These are phyloP conservation scores for Cladophialophora chaetospira DNA, from an alignment of 2,329 filamentous ascomycete species.

Conservation along the genomic window DNA sequence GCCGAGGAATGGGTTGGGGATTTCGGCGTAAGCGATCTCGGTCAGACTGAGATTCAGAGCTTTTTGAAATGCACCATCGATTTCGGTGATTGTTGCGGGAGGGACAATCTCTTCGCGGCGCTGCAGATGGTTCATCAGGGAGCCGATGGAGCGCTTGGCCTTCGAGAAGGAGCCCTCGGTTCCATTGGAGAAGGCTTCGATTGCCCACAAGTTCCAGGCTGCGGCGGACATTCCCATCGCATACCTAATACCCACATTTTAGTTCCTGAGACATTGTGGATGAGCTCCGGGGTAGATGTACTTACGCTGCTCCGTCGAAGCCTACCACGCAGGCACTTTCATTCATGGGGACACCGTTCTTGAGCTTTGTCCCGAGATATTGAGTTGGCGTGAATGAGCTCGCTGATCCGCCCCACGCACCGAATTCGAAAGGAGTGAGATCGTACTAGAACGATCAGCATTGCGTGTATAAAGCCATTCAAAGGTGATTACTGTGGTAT, in stretches of 20 bases:
- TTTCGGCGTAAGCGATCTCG: not conserved
- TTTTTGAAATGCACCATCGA: not conserved
- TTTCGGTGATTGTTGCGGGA: not conserved
- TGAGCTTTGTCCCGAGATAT: not conserved
- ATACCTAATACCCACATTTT: not conserved
- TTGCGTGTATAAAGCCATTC: not conserved
- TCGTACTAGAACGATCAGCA: not conserved
- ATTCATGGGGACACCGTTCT: not conserved
- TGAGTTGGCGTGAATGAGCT: not conserved
- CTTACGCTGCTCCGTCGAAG: not conserved
- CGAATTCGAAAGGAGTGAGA: not conserved
- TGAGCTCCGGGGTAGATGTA: not conserved
- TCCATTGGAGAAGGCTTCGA: not conserved
- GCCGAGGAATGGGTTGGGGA: not conserved
- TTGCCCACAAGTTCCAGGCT: not conserved
- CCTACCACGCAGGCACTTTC: not conserved
- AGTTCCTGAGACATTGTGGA: not conserved
- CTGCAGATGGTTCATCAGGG: not conserved
- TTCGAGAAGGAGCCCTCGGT: not conserved
- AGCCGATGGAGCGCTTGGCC: not conserved
- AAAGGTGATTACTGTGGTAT: not conserved
- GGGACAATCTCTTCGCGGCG: not conserved
- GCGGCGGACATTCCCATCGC: not conserved
- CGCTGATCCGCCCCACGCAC: not conserved
- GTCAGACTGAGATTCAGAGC: not conserved